Conservation (phyloP, 2,329 filamentous ascomycete genomes). For the Zarea fungicola region DNA sequence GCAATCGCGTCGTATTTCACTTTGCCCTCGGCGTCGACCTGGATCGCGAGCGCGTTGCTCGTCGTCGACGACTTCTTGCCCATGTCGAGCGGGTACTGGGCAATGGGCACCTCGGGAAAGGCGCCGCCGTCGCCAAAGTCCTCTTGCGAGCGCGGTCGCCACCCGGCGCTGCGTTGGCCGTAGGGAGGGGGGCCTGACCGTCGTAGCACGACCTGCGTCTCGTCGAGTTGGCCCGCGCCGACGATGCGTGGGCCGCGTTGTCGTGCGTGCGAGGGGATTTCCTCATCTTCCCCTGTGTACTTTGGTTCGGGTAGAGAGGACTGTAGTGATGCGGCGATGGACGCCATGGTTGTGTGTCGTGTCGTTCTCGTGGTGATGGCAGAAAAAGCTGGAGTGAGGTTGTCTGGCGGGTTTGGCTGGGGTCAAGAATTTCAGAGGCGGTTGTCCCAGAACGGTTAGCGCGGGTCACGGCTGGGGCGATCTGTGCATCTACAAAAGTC, state of each 20-base stretch:
- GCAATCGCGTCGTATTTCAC: constrained; percentile 97
- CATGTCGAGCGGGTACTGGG: constrained; percentile 95
- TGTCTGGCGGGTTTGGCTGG: constrained; percentile 10
- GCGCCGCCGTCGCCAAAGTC: constrained; percentile 96
- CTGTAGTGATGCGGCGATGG: constrained; percentile 66
- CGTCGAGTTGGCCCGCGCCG: constrained; percentile 71
- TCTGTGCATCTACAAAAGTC: too few relatives aligned
- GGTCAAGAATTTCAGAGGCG: constrained; percentile 30
- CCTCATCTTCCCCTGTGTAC: constrained; percentile 86
- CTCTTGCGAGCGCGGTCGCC: constrained; percentile 81
- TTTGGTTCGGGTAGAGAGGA: constrained; percentile 82
- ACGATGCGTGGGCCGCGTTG: constrained; percentile 79
- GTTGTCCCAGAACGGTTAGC: constrained; percentile 25
- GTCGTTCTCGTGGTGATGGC: constrained; percentile 18
- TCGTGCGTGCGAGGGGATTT: constrained; percentile 64
- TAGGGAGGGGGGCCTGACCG: constrained; percentile 83
- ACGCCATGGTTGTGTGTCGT: constrained; percentile 48
- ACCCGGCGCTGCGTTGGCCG: constrained; percentile 77
- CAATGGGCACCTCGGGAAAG: constrained; percentile 88
- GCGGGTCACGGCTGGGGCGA: constrained; percentile 3
- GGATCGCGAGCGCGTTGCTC: constrained; percentile 86
- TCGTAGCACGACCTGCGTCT: constrained; percentile 79
- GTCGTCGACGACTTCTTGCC: constrained; percentile 68
- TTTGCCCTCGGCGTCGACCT: constrained; percentile 86
- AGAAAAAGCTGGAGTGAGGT: constrained; percentile 15